Percentiles rank a stretch among this genome's conserved stretches.
Conservation (phyloP, 2,329 filamentous ascomycete species). For the Colletotrichum sp. region DNA sequence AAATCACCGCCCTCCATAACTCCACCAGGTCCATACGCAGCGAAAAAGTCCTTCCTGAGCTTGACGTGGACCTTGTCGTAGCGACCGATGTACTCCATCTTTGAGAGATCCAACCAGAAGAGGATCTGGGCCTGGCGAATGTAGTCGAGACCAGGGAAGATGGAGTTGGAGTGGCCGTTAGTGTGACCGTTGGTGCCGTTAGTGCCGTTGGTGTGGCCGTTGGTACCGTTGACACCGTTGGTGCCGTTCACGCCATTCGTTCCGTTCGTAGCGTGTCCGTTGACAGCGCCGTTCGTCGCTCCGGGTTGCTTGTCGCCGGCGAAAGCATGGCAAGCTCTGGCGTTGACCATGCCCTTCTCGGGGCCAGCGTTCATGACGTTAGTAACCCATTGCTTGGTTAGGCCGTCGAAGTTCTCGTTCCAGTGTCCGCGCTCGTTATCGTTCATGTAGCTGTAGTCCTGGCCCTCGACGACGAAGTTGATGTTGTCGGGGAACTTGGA, state of each 20-base stretch:
- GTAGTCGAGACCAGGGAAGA: constrained; percentile 17
- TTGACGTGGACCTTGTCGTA: constrained; percentile 15
- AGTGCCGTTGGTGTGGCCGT: background rate
- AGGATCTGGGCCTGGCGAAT: constrained; percentile 12
- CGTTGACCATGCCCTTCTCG: constrained; percentile 3
- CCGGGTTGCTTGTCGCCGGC: constrained; percentile 14
- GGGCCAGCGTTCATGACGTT: constrained; percentile 4
- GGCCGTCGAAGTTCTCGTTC: constrained; percentile 15
- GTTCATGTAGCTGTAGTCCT: constrained; percentile 16
- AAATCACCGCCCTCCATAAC: constrained; percentile 13
- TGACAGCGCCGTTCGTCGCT: background rate
- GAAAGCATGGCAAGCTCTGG: constrained; percentile 8
- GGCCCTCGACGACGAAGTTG: constrained; percentile 15
- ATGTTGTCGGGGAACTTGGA: constrained; percentile 17
- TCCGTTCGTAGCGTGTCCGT: background rate
- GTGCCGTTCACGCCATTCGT: background rate
- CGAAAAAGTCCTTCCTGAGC: constrained; percentile 14
- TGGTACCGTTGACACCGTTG: background rate
- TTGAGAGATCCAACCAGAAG: constrained; percentile 15
- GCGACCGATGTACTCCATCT: constrained; percentile 14
- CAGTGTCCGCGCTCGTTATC: constrained; percentile 11
- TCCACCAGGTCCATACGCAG: constrained; percentile 9
- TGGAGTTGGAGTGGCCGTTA: background rate
- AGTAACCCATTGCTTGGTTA: constrained; percentile 17
- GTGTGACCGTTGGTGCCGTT: background rate